Conservation (phyloP, 306 rosid genomes). For the Vachellia pachyceras region DNA sequence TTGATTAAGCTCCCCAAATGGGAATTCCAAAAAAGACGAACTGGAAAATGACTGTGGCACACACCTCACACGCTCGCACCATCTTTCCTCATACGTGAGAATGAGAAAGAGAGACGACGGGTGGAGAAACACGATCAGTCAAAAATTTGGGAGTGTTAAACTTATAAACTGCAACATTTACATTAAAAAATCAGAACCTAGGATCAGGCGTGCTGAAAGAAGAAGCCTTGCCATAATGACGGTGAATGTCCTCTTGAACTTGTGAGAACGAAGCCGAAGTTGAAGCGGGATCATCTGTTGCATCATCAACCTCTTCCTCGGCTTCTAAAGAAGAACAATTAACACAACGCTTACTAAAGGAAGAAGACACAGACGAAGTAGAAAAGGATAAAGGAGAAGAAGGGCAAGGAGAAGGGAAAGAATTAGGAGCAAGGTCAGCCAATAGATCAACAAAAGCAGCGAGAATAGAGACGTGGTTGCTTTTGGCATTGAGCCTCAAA, state of each 20-base stretch:
- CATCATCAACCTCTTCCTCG: conserved; percentile 40
- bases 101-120: neutral
- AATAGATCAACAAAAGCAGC: conserved; percentile 87
- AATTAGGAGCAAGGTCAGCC: conserved; percentile 46
- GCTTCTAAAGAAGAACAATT: conserved; percentile 51
- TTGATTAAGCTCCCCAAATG: conserved; percentile 32
- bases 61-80: conserved; percentile 38
- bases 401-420: conserved; percentile 33
- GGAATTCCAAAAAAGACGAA: conserved; percentile 29
- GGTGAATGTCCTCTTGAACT: conserved; percentile 42
- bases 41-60: conserved; percentile 35
- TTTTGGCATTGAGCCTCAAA: conserved; percentile 65
- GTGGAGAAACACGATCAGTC: neutral
- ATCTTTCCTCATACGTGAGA: conserved; percentile 27
- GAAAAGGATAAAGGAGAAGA: conserved; percentile 62
- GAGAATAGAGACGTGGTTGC: conserved; percentile 66
- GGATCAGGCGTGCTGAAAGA: conserved; percentile 35
- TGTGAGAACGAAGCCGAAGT: conserved; percentile 57
- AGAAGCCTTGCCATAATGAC: conserved; percentile 32
- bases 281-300: conserved; percentile 42
- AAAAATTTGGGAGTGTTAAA: conserved; percentile 13
- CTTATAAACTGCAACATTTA: conserved; percentile 30
- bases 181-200: conserved; percentile 13
- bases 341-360: conserved; percentile 32
- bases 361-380: conserved; percentile 56